A percentile compares a stretch with the other conserved stretches of the same genome.
phyloP scores from a whole-genome alignment of 2,329 filamentous ascomycete species.

The Cephalotrichum gorgonifer region DNA sequence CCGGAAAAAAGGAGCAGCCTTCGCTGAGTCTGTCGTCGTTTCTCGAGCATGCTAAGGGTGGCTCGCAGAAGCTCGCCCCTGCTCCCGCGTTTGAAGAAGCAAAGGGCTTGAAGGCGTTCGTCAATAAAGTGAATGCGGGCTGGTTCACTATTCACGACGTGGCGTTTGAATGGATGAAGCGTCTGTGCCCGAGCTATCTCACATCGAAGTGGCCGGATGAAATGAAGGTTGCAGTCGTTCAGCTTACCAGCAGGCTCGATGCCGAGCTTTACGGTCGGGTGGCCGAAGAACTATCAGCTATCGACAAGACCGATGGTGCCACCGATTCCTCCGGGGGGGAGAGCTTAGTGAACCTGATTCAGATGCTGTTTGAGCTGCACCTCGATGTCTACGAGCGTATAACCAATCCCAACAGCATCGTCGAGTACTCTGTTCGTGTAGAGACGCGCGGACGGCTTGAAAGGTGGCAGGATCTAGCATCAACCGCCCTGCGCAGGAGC shows the following conservation, averaged over 20 bases:
- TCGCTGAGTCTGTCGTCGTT: constrained; percentile 49
- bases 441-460: constrained; percentile 39
- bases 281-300: constrained; percentile 25
- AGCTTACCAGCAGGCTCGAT: constrained; percentile 44
- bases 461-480: constrained; percentile 41
- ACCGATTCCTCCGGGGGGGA: constrained; percentile 8
- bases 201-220: constrained; percentile 46
- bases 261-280: constrained; percentile 38
- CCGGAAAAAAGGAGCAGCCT: constrained; percentile 41
- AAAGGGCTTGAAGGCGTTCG: constrained; percentile 41
- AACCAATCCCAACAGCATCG: constrained; percentile 44
- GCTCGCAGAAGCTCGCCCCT: constrained; percentile 37
- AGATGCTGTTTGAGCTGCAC: constrained; percentile 53
- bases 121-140: constrained; percentile 32
- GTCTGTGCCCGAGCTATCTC: constrained; percentile 39
- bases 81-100: constrained; percentile 40
- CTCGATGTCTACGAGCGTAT: constrained; percentile 50
- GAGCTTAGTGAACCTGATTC: constrained; percentile 26
- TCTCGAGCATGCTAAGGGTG: constrained; percentile 51
- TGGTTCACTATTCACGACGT: constrained; percentile 48
- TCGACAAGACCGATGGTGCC: not conserved
- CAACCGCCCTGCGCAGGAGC: constrained; percentile 29
- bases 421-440: constrained; percentile 34
- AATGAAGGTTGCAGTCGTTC: constrained; percentile 45
- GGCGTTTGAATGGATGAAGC: constrained; percentile 46